These are phyloP conservation scores for Balansia obtecta DNA, from an alignment of 2,329 filamentous ascomycete genomes.

Conservation along the genomic window DNA sequence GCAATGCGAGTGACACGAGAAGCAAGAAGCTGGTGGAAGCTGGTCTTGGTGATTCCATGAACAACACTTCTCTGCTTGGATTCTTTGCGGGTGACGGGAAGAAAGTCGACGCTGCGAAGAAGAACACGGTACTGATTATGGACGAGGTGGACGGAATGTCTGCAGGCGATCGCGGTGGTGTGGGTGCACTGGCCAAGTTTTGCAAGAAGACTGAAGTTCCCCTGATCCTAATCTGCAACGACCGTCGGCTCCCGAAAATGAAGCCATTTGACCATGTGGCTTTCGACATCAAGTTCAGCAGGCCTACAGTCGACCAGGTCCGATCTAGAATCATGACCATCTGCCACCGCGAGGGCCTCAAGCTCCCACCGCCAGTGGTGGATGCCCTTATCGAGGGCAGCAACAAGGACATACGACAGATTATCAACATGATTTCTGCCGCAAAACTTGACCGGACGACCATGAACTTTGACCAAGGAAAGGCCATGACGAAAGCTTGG, in stretches of 20 bases:
- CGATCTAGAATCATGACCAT: constrained; percentile 90
- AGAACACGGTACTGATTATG: constrained; percentile 95
- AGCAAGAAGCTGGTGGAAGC: constrained; percentile 93
- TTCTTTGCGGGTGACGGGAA: constrained; percentile 82
- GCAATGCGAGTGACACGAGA: constrained; percentile 87
- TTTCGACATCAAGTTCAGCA: constrained; percentile 75
- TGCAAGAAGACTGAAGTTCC: constrained; percentile 93
- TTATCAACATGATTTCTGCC: constrained; percentile 97
- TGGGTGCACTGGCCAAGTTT: constrained; percentile 84
- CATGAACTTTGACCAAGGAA: constrained; percentile 76
- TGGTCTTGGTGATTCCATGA: constrained; percentile 78
- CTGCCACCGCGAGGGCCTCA: constrained; percentile 80
- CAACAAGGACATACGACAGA: constrained; percentile 90
- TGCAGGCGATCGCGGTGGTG: constrained; percentile 87
- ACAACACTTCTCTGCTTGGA: constrained; percentile 83
- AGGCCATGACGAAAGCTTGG: constrained; percentile 94
- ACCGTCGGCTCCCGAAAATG: constrained; percentile 89
- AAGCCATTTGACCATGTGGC: constrained; percentile 87
- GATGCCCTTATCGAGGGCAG: constrained; percentile 93
- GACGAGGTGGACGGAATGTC: constrained; percentile 99
- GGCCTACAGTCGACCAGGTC: constrained; percentile 84
- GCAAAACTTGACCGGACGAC: constrained; percentile 74
- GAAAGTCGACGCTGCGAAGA: constrained; percentile 66
- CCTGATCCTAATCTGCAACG: constrained; percentile 96
- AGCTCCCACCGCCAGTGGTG: constrained; percentile 69